These are phyloP conservation scores for Malassezia equina DNA, from an alignment of 1,284 basidiomycete genomes.

Conservation along the genomic window DNA sequence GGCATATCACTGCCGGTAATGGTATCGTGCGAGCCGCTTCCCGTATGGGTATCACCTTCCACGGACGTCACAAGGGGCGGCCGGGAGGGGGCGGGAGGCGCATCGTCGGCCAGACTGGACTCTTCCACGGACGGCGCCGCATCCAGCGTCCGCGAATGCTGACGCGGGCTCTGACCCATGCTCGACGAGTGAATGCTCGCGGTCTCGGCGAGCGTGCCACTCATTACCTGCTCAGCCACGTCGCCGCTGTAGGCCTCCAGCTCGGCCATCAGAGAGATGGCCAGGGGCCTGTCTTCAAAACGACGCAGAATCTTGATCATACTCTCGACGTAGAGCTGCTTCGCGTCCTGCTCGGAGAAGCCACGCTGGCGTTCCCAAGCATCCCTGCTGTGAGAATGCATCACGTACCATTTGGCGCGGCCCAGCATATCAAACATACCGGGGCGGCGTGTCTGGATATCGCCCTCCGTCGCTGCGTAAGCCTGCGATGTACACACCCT, in stretches of 20 bases:
- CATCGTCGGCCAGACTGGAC: slow-evolving; percentile 5
- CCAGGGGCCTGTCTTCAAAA: slow-evolving; percentile 70
- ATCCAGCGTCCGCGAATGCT: background rate
- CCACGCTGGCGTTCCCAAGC: slow-evolving; percentile 87
- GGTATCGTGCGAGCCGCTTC: slow-evolving; percentile 15
- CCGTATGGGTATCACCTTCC: slow-evolving; percentile 5
- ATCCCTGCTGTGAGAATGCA: slow-evolving; percentile 57
- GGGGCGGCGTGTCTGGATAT: slow-evolving; percentile 69
- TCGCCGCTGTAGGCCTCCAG: slow-evolving; percentile 68
- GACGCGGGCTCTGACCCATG: slow-evolving; percentile 6
- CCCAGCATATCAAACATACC: slow-evolving; percentile 84
- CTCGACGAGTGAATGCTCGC: slow-evolving; percentile 15
- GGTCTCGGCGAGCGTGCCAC: slow-evolving; percentile 51
- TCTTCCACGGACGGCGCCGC: background rate
- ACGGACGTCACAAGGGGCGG: background rate
- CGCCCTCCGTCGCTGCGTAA: slow-evolving; percentile 68
- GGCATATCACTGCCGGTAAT: slow-evolving; percentile 17
- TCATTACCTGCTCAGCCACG: slow-evolving; percentile 60
- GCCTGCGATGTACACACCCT: slow-evolving; percentile 23
- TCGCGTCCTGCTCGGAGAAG: slow-evolving; percentile 66
- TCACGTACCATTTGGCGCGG: slow-evolving; percentile 74
- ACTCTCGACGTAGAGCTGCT: slow-evolving; percentile 78
- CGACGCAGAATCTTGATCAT: slow-evolving; percentile 73
- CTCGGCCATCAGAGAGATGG: slow-evolving; percentile 66
- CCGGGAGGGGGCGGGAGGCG: background rate